Evolutionary conservation across 768 basidiomycete genomes (phyloP).

Genomic region (Trametopsis cervina): DNA sequence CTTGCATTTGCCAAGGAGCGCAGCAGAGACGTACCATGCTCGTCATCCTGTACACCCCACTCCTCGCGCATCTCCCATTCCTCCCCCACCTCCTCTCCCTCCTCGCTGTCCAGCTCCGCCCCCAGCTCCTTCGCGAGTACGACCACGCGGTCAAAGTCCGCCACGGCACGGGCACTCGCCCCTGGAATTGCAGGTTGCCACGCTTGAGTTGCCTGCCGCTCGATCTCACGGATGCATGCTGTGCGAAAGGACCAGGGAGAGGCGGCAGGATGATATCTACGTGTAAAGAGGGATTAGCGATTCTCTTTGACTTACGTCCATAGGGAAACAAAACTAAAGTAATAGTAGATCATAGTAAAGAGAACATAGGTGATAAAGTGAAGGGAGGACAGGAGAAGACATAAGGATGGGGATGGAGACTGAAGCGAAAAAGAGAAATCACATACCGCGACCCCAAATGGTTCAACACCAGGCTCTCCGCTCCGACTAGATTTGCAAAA

Average conservation of each 20-base stretch:
- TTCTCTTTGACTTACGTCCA: too few species aligned
- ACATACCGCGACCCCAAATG: slow-evolving; percentile 67
- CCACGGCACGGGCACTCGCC: slow-evolving; percentile 43
- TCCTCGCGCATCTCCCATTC: too few species aligned
- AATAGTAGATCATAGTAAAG: background rate
- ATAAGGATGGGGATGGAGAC: too few species aligned
- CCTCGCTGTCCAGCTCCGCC: too few species aligned
- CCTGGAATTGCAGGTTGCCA: slow-evolving; percentile 22
- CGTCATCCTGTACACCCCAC: too few species aligned
- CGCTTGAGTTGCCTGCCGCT: slow-evolving; percentile 22
- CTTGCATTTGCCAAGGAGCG: too few species aligned
- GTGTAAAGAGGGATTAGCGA: too few species aligned
- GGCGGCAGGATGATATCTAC: background rate
- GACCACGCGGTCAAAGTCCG: slow-evolving; percentile 34
- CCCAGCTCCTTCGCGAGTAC: too few species aligned
- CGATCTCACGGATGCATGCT: slow-evolving; percentile 23
- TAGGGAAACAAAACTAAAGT: slow-evolving; percentile 21
- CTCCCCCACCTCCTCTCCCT: too few species aligned
- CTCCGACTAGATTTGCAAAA: slow-evolving; percentile 58
- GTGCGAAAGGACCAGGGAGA: slow-evolving; percentile 14
- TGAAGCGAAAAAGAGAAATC: slow-evolving; percentile 2
- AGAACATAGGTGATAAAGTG: background rate
- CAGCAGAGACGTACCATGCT: too few species aligned
- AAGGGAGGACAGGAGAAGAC: background rate
- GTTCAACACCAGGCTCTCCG: slow-evolving; percentile 62